phyloP scores from a whole-genome alignment of 768 basidiomycete species.

The Mycena leptocephala region DNA sequence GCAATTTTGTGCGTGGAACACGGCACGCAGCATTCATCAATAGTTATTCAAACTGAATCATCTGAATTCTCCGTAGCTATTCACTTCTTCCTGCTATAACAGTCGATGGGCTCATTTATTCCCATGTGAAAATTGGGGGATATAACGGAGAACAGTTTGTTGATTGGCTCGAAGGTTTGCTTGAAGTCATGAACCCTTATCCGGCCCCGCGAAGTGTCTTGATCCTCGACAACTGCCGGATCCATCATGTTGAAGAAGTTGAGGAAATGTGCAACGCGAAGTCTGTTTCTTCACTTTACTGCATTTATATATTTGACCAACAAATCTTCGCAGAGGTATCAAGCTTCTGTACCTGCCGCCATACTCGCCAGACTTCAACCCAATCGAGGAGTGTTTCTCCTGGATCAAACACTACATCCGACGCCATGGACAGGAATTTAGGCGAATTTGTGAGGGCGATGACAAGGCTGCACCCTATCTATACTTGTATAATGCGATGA shows the following conservation, averaged over 20 bases:
- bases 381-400: slow-evolving; percentile 44
- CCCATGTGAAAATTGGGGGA: slow-evolving; percentile 39
- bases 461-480: neutral
- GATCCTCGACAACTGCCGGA: slow-evolving; percentile 50
- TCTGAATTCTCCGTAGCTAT: neutral
- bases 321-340: neutral
- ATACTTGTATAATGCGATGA: neutral
- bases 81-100: slow-evolving; percentile 42
- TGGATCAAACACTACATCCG: neutral
- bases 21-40: neutral
- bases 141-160: slow-evolving; percentile 42
- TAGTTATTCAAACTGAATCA: neutral
- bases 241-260: slow-evolving; percentile 44
- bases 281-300: neutral
- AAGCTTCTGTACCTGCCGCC: neutral
- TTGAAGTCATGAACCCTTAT: slow-evolving; percentile 45
- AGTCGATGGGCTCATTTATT: slow-evolving; percentile 36
- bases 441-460: neutral
- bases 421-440: neutral
- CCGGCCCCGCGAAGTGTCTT: slow-evolving; percentile 41
- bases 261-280: slow-evolving; percentile 16
- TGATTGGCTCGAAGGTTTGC: slow-evolving; percentile 31
- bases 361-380: neutral
- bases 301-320: neutral
- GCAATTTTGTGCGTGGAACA: neutral